Evolutionary conservation across 1,139 yeast species (phyloP).

Genomic region (Hemisphaericaspora xylanilytica): DNA sequence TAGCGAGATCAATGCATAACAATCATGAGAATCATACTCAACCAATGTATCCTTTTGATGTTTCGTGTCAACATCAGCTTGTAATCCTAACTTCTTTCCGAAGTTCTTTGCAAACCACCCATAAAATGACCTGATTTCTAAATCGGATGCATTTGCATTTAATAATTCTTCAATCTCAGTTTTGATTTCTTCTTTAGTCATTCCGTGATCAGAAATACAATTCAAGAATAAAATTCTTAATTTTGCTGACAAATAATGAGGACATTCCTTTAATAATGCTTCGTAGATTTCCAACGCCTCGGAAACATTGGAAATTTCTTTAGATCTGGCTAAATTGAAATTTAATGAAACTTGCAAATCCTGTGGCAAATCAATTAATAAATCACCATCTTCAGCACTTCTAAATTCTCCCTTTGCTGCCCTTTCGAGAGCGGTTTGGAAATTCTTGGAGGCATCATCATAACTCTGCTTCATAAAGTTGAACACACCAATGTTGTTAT

Average conservation of each 20-base stretch:
- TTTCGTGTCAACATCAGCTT: slow-evolving; percentile 64
- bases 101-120: slow-evolving; percentile 81
- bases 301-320: slow-evolving; percentile 46
- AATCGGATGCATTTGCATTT: slow-evolving; percentile 53
- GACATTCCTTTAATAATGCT: slow-evolving; percentile 54
- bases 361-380: slow-evolving; percentile 23
- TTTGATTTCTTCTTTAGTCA: slow-evolving; percentile 45
- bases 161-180: slow-evolving; percentile 56
- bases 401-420: slow-evolving; percentile 17
- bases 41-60: slow-evolving; percentile 86
- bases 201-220: slow-evolving; percentile 25
- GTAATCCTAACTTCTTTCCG: slow-evolving; percentile 54
- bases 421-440: slow-evolving; percentile 47
- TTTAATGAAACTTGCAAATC: slow-evolving; percentile 48
- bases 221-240: slow-evolving; percentile 64
- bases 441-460: slow-evolving; percentile 39
- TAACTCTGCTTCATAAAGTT: slow-evolving; percentile 65
- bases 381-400: slow-evolving; percentile 25
- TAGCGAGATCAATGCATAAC: slow-evolving; percentile 83
- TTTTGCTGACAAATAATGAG: slow-evolving; percentile 74
- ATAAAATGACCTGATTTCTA: slow-evolving; percentile 85
- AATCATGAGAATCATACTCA: slow-evolving; percentile 80
- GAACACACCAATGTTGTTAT: slow-evolving; percentile 85
- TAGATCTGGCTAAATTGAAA: slow-evolving; percentile 63
- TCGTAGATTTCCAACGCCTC: slow-evolving; percentile 55